Evolutionary conservation across 2,329 filamentous ascomycete species (phyloP).

Genomic region (Ceratocystiopsis minuta): DNA sequence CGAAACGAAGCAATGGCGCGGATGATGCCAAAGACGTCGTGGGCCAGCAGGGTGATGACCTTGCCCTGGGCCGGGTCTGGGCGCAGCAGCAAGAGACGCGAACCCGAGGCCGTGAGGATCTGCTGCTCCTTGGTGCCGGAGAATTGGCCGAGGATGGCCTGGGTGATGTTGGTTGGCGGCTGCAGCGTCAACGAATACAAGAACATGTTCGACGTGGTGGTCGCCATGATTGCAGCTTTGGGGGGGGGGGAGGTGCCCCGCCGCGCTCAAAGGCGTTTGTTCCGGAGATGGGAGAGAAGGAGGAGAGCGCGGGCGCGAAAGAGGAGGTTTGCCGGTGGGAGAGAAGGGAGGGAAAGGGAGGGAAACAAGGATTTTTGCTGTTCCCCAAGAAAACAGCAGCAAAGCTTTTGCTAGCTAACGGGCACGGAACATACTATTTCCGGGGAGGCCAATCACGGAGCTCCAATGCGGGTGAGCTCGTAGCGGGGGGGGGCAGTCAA

Average conservation of each 20-base stretch:
- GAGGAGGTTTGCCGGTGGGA: not conserved
- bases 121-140: slow-evolving; percentile 93
- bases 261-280: no score
- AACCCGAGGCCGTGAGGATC: slow-evolving; percentile 85
- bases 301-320: not conserved
- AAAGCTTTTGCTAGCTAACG: not conserved
- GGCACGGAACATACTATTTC: slow-evolving; percentile 7
- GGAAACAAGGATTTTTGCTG: not conserved
- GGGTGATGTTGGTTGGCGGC: slow-evolving; percentile 71
- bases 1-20: slow-evolving; percentile 76
- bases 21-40: slow-evolving; percentile 94
- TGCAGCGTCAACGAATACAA: slow-evolving; percentile 96
- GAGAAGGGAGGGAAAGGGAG: not conserved
- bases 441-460: slow-evolving; percentile 6
- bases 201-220: slow-evolving; percentile 85
- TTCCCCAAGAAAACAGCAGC: slow-evolving; percentile 6
- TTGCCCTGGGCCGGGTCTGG: slow-evolving; percentile 75
- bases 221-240: slow-evolving; percentile 53
- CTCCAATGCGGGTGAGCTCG: not conserved
- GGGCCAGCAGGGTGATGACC: slow-evolving; percentile 68
- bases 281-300: not conserved
- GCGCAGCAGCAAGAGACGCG: slow-evolving; percentile 70
- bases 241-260: no score
- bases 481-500: no score
- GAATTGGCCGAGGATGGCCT: slow-evolving; percentile 89